Evolutionary conservation across 106 monocot species (phyloP), one percentile per base, ranked within the genome.

Genomic region (Apostasia shenzhenica): DNA sequence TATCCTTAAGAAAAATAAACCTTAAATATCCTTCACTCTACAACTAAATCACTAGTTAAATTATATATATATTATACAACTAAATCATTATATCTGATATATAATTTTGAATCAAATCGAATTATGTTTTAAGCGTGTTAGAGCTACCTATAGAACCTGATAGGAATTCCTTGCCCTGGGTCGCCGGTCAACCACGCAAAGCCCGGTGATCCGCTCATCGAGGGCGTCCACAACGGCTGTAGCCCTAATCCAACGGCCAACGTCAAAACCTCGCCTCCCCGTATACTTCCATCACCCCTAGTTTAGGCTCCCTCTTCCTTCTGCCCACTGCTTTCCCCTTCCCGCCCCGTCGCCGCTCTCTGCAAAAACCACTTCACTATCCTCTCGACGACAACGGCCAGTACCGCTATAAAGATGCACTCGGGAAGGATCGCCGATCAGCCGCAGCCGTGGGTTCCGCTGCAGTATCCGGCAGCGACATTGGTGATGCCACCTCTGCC

Each of bases 391-490:
- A 0, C 11, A 61, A 61, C 9, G 42, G 43, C 8, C 13, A 45
- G 13, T 45, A n/a, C 1, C 62, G n/a, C 45, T 45, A 6, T 45
- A 11, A n/a, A 3, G 42, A 45, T 0, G n/a, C 62, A 43, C 44
- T 11, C 43, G 8, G 5, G 11, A 42, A 12, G 62, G 26, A 26
- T 26, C 26, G 26, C 26, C 26, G 26, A 26, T 26, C 76, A 73
- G 60, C 79, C 59, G 54, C 79, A 67, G 64, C 80, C 41, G 62
- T 84, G 80, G 80, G 73, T 77, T 45, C 58, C 75, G 59, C 82
- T 82, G 73, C 86, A 72, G 66, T 86, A 69, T 56, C 78, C 85
- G 11, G 49, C 70, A 41, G 41, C 63, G 54, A 53, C 68, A 70
- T 48, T 73, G 58, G 54, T 62, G 62, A 75, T 81, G 75, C 73